Evolutionary conservation across 139 green algal species (phyloP).

Genomic region (Chlamydomonas schloesseri): DNA sequence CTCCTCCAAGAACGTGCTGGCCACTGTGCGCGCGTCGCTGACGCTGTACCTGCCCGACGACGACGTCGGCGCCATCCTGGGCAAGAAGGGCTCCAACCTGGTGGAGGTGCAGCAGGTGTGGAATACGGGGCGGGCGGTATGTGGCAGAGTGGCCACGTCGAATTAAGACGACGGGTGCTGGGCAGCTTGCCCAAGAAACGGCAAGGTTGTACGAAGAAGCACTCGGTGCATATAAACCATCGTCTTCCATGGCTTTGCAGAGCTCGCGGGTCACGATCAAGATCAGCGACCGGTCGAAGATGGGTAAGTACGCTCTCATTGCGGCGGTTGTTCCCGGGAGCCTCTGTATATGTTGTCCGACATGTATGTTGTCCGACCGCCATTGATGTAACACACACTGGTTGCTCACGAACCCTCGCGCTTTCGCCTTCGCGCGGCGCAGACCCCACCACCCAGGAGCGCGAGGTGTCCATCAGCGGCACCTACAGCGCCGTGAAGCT

Average conservation of each 20-base stretch:
- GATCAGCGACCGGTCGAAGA: conserved; percentile 69
- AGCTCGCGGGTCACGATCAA: conserved; percentile 72
- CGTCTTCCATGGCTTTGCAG: too few species aligned
- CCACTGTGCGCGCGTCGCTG: conserved; percentile 25
- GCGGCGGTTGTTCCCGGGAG: too few species aligned
- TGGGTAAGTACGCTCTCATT: conserved; percentile 22
- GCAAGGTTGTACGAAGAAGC: too few species aligned
- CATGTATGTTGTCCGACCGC: too few species aligned
- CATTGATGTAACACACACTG: too few species aligned
- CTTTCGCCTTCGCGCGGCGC: too few species aligned
- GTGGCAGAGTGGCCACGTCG: background rate
- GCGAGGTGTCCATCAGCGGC: conserved; percentile 70
- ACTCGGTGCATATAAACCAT: too few species aligned
- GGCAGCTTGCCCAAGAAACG: too few species aligned
- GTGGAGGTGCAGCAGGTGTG: conserved; percentile 62
- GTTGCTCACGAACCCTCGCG: too few species aligned
- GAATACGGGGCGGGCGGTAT: too few species aligned
- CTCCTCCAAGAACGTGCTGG: conserved; percentile 52
- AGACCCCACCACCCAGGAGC: conserved; percentile 66
- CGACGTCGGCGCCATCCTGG: conserved; percentile 73
- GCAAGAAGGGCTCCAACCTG: conserved; percentile 64
- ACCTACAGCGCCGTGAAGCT: conserved; percentile 67
- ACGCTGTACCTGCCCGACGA: conserved; percentile 65
- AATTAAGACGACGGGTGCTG: background rate
- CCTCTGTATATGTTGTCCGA: too few species aligned